These are phyloP conservation scores for Saussurea involucrata DNA, from an alignment of 129 eudicot genomes.

Conservation along the genomic window DNA sequence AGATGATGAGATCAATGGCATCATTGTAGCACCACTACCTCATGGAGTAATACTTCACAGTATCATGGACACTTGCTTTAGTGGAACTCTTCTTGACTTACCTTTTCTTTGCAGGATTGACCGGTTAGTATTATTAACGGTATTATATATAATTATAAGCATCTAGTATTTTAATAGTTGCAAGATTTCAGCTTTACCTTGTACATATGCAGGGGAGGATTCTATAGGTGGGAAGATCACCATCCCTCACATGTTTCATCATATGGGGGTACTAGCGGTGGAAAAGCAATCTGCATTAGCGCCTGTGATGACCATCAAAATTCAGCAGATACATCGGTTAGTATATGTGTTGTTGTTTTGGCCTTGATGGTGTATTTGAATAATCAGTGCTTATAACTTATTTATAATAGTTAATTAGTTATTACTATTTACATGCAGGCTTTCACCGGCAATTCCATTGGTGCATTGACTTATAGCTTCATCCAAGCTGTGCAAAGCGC, in stretches of 20 bases:
- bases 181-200: neutral
- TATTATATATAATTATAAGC: neutral
- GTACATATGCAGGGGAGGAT: slow-evolving; percentile 41
- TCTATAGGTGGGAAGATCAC: slow-evolving; percentile 58
- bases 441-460: slow-evolving; percentile 51
- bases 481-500: slow-evolving; percentile 47
- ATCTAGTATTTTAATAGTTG: neutral
- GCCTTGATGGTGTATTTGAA: neutral
- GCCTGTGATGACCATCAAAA: slow-evolving; percentile 70
- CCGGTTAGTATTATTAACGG: slow-evolving; percentile 36
- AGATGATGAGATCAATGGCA: slow-evolving; percentile 70
- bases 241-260: slow-evolving; percentile 31
- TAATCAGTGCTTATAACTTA: neutral
- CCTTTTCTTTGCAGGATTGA: slow-evolving; percentile 53
- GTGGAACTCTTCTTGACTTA: slow-evolving; percentile 69
- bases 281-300: slow-evolving; percentile 61
- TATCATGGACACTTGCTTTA: slow-evolving; percentile 67
- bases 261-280: slow-evolving; percentile 66
- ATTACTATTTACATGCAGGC: slow-evolving; percentile 35
- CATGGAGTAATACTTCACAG: slow-evolving; percentile 62
- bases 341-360: neutral
- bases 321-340: slow-evolving; percentile 57
- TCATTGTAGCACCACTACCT: slow-evolving; percentile 66
- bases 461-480: slow-evolving; percentile 78
- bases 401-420: too few species aligned